Base-by-base conservation (phyloP, 225 moss, liverwort and hornwort genomes). In the Sphagnum tenellum region DNA sequence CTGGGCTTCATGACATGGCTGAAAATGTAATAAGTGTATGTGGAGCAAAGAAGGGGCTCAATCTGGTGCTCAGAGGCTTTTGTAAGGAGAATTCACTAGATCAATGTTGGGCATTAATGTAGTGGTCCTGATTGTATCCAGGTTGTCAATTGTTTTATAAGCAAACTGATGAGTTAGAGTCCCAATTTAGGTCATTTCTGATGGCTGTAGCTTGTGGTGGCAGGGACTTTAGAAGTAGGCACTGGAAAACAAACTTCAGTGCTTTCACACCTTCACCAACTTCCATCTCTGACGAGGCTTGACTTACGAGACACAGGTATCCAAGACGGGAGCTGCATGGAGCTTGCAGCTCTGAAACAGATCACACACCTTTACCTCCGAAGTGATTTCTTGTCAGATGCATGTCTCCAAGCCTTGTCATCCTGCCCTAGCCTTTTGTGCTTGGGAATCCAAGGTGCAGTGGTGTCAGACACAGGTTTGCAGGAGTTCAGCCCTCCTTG, bases 301-400 rank as follows among this genome's bases (percentile, higher is more conserved):
- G 84, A 78, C 69, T 64, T 80, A 70, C 73, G 69, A 67, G 55
- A 71, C 4, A 78, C 75, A 55, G 57, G 71, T 69, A 71, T 71
- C 63, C 58, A 9, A 11, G 80, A 81, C 75, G 58, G 71, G 47
- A 57, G 63, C 12, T 75, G 77, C 52, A 49, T 59, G 46, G 84
- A 65, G 44, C 68, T 84, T 3, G 55, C 72, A 61, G 71, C 53
- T 55, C 71, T 81, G 60, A 73, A 68, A 49, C 80, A 81, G 64
- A 77, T 84, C 66, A 73, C 84, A 46, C 80, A 84, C 58, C 80
- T 84, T 58, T 46, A 66, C 57, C 12, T 81, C 53, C 71, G 80
- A 64, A 73, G 70, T 49, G 8, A 70, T 64, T 75, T 63, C 57
- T 71, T 84, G 58, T 75, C 84, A 12, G 80, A 80, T 84, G 78